Evolutionary conservation across 257 asterid genomes (phyloP), one percentile per base, ranked within the genome.

Genomic region (Paulownia fortunei): DNA sequence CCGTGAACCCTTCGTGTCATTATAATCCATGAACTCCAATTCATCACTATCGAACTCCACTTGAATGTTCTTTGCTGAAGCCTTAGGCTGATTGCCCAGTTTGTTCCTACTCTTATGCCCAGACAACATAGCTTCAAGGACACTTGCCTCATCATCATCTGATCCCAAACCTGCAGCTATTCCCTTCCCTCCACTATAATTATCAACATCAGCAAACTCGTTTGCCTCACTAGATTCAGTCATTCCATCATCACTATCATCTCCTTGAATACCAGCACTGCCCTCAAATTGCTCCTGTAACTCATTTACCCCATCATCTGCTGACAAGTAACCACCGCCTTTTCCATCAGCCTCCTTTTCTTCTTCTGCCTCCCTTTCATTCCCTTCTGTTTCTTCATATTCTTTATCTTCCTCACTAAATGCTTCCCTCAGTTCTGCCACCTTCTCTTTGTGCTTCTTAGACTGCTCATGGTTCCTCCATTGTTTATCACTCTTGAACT

Each of bases 381-480:
- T 83, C 55, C 49, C 87, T 73, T 69, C 81, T 23, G 47, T 64
- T 68, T 76, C 89, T 61, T 79, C 92, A 72, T 52, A 85, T 78
- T 84, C 92, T 83, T 72, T 81, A 76, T 92, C 97, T 83, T 92
- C 96, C 26, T 90, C 89, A 34, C 69, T 76, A 79, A 96, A 93
- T 69, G 94, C 94, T 34, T 87, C 85, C 84, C 92, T 89, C 84
- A 96, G 81, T 69, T 90, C 95, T n/a, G 93, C 90, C 72, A 93
- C 88, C 83, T 89, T 96, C 81, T 96, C 97, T 84, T 92, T 96
- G 84, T 96, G 99, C 88, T 96, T 96, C 85, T 90, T 96, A 8
- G 97, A 96, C 86, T 90, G 98, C 83, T 96, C 97, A 3, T 96
- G 98, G 86, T 96, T 96, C 85, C 88, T 90, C 99, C 98, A 96